phyloP scores from a whole-genome alignment of 1,284 basidiomycete species.

The Exobasidium rhododendri region DNA sequence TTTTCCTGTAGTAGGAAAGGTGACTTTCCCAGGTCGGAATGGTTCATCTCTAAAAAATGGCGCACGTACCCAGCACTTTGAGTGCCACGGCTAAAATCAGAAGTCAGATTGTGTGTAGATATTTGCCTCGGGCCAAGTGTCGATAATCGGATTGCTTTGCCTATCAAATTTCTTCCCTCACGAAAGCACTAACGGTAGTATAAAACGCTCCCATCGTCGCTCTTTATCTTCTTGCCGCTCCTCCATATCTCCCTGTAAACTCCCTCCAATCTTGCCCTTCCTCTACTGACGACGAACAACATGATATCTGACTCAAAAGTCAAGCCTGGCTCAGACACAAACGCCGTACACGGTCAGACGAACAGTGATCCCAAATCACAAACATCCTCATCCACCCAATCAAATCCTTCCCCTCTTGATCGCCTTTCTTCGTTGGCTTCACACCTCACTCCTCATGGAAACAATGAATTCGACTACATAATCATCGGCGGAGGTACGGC shows the following conservation, averaged over 20 bases:
- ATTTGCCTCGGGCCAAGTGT: too few species aligned
- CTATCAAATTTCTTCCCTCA: too few species aligned
- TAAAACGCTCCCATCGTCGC: too few species aligned
- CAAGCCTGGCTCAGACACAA: conserved; percentile 21
- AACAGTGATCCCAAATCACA: conserved; percentile 19
- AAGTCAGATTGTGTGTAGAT: too few species aligned
- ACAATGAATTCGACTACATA: conserved; percentile 53
- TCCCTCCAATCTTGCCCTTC: background rate
- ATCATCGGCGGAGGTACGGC: conserved; percentile 55
- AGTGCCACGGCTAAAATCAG: too few species aligned
- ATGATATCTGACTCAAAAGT: too few species aligned
- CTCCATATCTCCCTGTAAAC: background rate
- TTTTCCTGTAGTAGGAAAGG: background rate
- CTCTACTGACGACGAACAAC: too few species aligned
- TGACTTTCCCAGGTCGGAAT: too few species aligned
- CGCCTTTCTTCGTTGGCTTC: conserved; percentile 43
- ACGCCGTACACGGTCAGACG: conserved; percentile 40
- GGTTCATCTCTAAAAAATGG: too few species aligned
- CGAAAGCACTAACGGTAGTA: too few species aligned
- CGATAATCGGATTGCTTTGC: too few species aligned
- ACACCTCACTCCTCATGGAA: conserved; percentile 41
- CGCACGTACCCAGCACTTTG: too few species aligned
- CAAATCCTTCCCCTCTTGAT: conserved; percentile 23
- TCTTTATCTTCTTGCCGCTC: background rate
- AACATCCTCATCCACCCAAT: background rate